Evolutionary conservation across 2,329 filamentous ascomycete species (phyloP), one percentile per base, ranked within the genome.

Genomic region (Colletotrichum graminicola): DNA sequence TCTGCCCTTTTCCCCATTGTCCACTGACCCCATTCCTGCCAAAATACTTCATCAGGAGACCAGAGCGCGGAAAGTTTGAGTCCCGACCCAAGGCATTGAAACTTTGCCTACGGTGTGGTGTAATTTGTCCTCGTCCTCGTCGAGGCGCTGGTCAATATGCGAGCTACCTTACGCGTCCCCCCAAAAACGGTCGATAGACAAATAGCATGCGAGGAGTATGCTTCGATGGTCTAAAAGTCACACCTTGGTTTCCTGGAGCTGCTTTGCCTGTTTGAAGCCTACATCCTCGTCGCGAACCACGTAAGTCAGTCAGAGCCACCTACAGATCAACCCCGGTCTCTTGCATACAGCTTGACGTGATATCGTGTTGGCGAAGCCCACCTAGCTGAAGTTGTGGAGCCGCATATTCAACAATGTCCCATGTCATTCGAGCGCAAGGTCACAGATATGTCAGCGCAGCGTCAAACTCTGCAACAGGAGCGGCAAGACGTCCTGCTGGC

Each of bases 51-150:
- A 8, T 21, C 26, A 21, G n/a, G 45, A 23, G 69, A 54, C 23
- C 69, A 68, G 69, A 64, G 69, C 69, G 69, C 65, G 69, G 69
- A 72, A 69, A 68, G 39, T 69, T 55, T 62, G 59, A 67, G 41
- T 43, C 66, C 69, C 69, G 69, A 56, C 66, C 49, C 54, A 69
- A 64, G 65, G 65, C 69, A 69, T 69, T 72, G 69, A 72, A 69
- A 64, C 65, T 69, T 54, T 60, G 36, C 39, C 34, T 34, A 34
- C 39, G 34, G 49, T 55, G 62, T 62, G 47, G 34, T 59, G 36
- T 68, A 39, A 59, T 34, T 62, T 43, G 43, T 12, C 56, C 29
- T 26, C 41, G 54, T 23, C 29, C 32, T 61, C n/a, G 43, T 56
- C 34, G 32, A 23, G 57, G 66, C 65, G 68, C 12, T 68, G 54